Conservation (phyloP, 345 rosid species). For the Brassica juncea region DNA sequence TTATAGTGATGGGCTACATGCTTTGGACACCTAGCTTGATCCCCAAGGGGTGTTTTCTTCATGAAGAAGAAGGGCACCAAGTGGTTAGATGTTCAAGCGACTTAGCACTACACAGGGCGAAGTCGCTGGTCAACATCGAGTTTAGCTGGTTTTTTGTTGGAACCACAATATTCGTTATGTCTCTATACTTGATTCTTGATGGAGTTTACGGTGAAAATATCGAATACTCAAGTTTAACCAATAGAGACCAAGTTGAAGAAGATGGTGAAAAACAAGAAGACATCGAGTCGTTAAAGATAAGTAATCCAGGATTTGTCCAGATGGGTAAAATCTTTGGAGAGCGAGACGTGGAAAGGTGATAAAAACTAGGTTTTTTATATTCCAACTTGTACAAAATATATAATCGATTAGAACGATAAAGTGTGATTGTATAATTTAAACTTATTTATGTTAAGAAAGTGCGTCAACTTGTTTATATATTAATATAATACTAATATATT, state of each 20-base stretch:
- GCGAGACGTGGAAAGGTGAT: background rate
- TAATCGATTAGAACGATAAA: background rate
- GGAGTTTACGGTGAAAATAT: background rate
- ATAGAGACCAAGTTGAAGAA: background rate
- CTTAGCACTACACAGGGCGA: background rate
- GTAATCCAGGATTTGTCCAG: background rate
- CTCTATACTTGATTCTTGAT: background rate
- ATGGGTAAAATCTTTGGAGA: background rate
- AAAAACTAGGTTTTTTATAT: background rate
- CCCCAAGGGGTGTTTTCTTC: background rate
- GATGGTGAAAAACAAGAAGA: background rate
- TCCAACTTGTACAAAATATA: background rate
- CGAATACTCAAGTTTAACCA: background rate
- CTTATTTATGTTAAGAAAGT: background rate
- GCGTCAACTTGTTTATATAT: background rate
- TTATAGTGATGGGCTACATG: constrained; percentile 2
- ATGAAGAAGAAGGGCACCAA: background rate
- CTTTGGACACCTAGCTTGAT: background rate
- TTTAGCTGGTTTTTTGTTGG: background rate
- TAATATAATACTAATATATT: too few relatives aligned
- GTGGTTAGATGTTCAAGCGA: background rate
- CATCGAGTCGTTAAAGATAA: background rate
- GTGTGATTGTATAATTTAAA: background rate
- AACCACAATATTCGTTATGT: background rate
- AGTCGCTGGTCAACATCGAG: background rate